Percentiles rank a stretch among this genome's conserved stretches.
These are phyloP conservation scores for Globisporangium radiosum DNA, from an alignment of 352 stramenopile genomes.

Conservation along the genomic window DNA sequence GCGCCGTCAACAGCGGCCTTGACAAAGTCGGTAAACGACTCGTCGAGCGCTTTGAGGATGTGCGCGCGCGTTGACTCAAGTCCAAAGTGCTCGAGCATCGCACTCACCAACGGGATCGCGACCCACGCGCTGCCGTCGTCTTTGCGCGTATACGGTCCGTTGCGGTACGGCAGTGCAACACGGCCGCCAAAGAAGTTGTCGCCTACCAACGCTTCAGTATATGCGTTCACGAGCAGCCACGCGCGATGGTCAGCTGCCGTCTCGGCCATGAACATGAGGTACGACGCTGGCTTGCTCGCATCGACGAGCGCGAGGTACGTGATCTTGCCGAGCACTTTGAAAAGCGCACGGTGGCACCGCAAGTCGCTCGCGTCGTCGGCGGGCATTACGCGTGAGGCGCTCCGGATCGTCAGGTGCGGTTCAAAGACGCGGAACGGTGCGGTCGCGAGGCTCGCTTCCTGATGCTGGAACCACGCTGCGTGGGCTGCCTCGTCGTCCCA, in stretches of 20 bases:
- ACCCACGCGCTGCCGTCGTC: conserved; percentile 42
- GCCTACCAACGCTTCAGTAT: conserved; percentile 21
- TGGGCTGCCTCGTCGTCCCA: conserved; percentile 29
- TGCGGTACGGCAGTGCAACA: conserved; percentile 27
- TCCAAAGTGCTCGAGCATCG: conserved; percentile 25
- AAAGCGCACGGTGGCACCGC: conserved; percentile 36
- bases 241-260: conserved; percentile 20
- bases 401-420: conserved; percentile 13
- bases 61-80: conserved; percentile 10
- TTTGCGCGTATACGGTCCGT: conserved; percentile 24
- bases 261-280: conserved; percentile 46
- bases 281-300: conserved; percentile 27
- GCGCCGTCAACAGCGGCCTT: conserved; percentile 21
- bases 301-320: conserved; percentile 28
- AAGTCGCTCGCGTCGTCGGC: conserved; percentile 19
- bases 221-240: conserved; percentile 27
- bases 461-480: conserved; percentile 23
- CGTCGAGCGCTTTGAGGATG: conserved; percentile 22
- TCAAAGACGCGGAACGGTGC: conserved; percentile 29
- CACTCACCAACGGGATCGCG: conserved; percentile 20
- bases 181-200: conserved; percentile 32
- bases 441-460: conserved; percentile 13
- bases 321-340: conserved; percentile 38
- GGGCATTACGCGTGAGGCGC: conserved; percentile 1
- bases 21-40: conserved; percentile 22